Base-by-base conservation (phyloP, 495 filamentous ascomycete species). In the Penicillium paxilli region DNA sequence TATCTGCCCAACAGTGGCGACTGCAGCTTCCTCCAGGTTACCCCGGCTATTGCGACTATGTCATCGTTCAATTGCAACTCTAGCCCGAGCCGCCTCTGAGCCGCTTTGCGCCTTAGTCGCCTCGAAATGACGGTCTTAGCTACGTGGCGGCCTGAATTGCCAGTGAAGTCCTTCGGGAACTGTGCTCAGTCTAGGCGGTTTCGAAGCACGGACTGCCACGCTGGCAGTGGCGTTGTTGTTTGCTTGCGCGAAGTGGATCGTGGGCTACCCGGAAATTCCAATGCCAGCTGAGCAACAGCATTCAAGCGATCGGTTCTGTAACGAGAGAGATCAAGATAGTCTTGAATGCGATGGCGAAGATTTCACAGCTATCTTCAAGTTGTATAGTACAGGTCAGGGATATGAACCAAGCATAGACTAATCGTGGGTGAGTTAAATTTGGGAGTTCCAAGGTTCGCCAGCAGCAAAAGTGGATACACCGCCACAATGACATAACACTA, bases 161-260 rank as follows among this genome's bases (percentile, higher is more conserved):
- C 49, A 44, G 37, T 37, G 33, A 41, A 24, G 20, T 41, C n/a
- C n/a, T 42, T 33, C n/a, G n/a, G n/a, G 49, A 12, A n/a, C 47
- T 14, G 17, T n/a, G 7, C 49, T 11, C 26, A n/a, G 17, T 38
- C 35, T n/a, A 38, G n/a, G n/a, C 35, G 17, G 16, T 16, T 38
- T 40, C 21, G 23, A 44, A 60, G 57, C 61, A 58, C 61, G 41
- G 61, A 64, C 61, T 64, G 61, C 61, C 61, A 64, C 44, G 44
- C 38, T 64, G 61, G 57, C 61, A 60, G 60, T 63, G 60, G 60
- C 58, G 35, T 49, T 44, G 41, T n/a, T 30, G 44, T 49, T 38
- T 22, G 22, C 24, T 42, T 41, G 40, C 19, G 20, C 19, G 40
- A 9, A 20, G 19, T 42, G 19, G 20, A 41, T 41, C 17, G 38